phyloP scores from a whole-genome alignment of 2,329 filamentous ascomycete species.

The Botrytis cinerea region DNA sequence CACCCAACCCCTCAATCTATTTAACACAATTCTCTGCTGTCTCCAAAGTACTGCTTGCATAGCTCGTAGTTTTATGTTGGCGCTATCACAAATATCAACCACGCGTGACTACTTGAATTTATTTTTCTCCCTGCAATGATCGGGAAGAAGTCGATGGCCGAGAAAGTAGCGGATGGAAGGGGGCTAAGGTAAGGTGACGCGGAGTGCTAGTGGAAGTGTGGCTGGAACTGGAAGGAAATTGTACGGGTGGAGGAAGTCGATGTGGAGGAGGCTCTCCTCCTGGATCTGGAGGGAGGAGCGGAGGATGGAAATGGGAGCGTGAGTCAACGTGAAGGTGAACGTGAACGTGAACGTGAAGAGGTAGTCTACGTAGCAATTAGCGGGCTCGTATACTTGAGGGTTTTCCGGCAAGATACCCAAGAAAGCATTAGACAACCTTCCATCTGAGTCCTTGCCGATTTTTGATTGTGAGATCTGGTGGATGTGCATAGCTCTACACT shows the following conservation, averaged over 20 bases:
- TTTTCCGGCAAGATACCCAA: not conserved
- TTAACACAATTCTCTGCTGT: too few relatives aligned
- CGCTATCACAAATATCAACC: too few relatives aligned
- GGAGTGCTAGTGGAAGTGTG: not conserved
- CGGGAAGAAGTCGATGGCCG: not conserved
- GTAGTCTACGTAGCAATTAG: not conserved
- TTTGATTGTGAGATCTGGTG: not conserved
- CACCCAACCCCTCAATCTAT: too few relatives aligned
- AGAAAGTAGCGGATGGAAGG: not conserved
- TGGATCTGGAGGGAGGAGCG: too few relatives aligned
- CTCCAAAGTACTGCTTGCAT: too few relatives aligned
- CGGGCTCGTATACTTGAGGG: too few relatives aligned
- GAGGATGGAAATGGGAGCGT: not conserved
- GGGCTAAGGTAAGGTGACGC: not conserved
- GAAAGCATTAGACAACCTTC: rapidly evolving
- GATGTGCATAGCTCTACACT: too few relatives aligned
- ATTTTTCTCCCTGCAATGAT: not conserved
- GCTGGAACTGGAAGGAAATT: not conserved
- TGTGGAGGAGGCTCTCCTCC: not conserved
- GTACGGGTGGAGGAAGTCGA: not conserved
- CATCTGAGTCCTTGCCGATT: not conserved
- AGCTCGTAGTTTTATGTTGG: too few relatives aligned
- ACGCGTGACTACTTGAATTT: too few relatives aligned
- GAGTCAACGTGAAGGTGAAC: too few relatives aligned
- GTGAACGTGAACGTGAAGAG: not conserved